A percentile compares a stretch with the other conserved stretches of the same genome.
Evolutionary conservation across 306 rosid genomes (phyloP).

Genomic region (Ammopiptanthus mongolicus): DNA sequence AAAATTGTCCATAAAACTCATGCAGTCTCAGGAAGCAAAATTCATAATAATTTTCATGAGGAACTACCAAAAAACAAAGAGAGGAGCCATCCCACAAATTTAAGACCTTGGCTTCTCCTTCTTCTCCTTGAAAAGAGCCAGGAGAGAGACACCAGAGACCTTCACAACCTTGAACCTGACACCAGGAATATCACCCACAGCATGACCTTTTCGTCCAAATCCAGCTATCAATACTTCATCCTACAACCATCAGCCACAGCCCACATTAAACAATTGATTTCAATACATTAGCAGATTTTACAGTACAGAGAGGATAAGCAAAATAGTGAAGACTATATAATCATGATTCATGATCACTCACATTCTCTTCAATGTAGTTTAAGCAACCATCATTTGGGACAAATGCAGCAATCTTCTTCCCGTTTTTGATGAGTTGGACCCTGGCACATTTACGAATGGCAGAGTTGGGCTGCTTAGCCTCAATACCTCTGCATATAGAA

Average conservation of each 20-base stretch:
- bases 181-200: slow-evolving; percentile 85
- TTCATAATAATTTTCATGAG: not conserved
- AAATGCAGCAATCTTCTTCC: slow-evolving; percentile 82
- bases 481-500: slow-evolving; percentile 56
- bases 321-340: not conserved
- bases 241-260: slow-evolving; percentile 32
- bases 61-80: not conserved
- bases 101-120: slow-evolving; percentile 77
- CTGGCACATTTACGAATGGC: slow-evolving; percentile 84
- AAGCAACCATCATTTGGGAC: slow-evolving; percentile 83
- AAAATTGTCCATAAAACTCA: slow-evolving; percentile 29
- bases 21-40: not conserved
- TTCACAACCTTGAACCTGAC: slow-evolving; percentile 75
- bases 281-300: not conserved
- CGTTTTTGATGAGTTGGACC: slow-evolving; percentile 73
- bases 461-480: slow-evolving; percentile 87
- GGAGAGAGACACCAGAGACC: slow-evolving; percentile 63
- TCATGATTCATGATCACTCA: slow-evolving; percentile 22
- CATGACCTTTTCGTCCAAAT: slow-evolving; percentile 77
- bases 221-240: slow-evolving; percentile 85
- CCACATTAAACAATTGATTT: not conserved
- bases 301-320: not conserved
- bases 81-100: not conserved
- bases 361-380: slow-evolving; percentile 73
- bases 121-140: slow-evolving; percentile 79